Percentiles rank a stretch among this genome's conserved stretches.
phyloP scores from a whole-genome alignment of 345 rosid species.

The Gossypium bickii region DNA sequence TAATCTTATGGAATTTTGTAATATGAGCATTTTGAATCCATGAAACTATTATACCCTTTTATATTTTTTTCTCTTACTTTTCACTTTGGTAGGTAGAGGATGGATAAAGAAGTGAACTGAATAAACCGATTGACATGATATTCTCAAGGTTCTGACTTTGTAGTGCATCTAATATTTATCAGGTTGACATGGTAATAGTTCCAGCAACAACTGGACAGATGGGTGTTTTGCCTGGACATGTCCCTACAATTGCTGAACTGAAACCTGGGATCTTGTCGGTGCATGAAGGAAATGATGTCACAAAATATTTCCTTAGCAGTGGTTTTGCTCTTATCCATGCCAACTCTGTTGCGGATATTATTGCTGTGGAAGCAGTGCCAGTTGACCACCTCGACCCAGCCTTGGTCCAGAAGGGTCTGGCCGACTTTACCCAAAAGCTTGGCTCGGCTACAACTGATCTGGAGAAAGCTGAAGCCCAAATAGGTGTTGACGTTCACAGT shows the following conservation, averaged over 20 bases:
- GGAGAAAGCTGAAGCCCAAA: constrained; percentile 90
- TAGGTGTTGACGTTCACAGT: constrained; percentile 75
- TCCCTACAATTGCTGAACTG: constrained; percentile 77
- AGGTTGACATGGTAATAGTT: constrained; percentile 95
- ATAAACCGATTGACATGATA: background rate
- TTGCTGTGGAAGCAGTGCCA: constrained; percentile 77
- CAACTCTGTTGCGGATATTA: constrained; percentile 71
- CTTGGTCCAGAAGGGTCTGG: constrained; percentile 81
- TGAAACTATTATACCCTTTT: background rate
- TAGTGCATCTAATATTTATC: constrained; percentile 15
- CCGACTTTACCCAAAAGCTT: constrained; percentile 70
- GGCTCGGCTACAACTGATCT: constrained; percentile 67
- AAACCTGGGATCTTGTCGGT: constrained; percentile 87
- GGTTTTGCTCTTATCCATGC: constrained; percentile 82
- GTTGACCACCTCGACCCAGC: constrained; percentile 57
- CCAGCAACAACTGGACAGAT: constrained; percentile 93
- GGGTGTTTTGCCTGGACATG: constrained; percentile 92
- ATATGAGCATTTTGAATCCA: background rate
- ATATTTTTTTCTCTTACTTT: background rate
- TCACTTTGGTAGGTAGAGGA: background rate
- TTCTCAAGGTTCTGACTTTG: background rate
- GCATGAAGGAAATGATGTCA: constrained; percentile 68
- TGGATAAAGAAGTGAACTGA: background rate
- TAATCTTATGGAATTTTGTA: background rate
- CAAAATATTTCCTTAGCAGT: constrained; percentile 81